Conservation (phyloP, 805 yeast genomes). For the Teunomyces funiuensis region DNA sequence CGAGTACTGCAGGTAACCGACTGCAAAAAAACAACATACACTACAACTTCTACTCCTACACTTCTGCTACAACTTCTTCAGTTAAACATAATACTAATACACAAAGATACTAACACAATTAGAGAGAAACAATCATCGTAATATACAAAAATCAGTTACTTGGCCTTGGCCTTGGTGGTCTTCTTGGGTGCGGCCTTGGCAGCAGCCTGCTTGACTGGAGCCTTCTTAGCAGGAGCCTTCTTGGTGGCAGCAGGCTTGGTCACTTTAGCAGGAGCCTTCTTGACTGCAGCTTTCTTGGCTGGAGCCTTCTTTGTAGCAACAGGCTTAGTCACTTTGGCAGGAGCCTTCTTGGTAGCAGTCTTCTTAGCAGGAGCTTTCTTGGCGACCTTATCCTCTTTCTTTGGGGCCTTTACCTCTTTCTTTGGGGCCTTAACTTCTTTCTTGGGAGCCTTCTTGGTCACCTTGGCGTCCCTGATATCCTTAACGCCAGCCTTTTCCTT, state of each 20-base stretch:
- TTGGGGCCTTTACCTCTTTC: conserved; percentile 10
- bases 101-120: conserved; percentile 5
- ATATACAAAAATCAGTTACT: conserved; percentile 10
- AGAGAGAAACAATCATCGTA: conserved; percentile 2
- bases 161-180: conserved; percentile 14
- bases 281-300: conserved; percentile 11
- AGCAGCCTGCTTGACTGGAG: conserved; percentile 9
- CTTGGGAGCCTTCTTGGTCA: conserved; percentile 24
- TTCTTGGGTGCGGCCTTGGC: conserved; percentile 22
- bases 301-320: no score
- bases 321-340: conserved; percentile 19
- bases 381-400: conserved; percentile 9
- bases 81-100: conserved; percentile 5
- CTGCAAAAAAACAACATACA: neutral
- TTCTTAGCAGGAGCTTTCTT: conserved; percentile 12
- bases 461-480: conserved; percentile 24
- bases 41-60: neutral
- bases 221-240: conserved; percentile 10
- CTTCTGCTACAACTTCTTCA: neutral
- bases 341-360: conserved; percentile 11
- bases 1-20: neutral
- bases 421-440: conserved; percentile 11
- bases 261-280: neutral
- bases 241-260: conserved; percentile 19
- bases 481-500: conserved; percentile 21